These are phyloP conservation scores for Raddia guianensis DNA, from an alignment of 176 grass and related monocot genomes.

Conservation along the genomic window DNA sequence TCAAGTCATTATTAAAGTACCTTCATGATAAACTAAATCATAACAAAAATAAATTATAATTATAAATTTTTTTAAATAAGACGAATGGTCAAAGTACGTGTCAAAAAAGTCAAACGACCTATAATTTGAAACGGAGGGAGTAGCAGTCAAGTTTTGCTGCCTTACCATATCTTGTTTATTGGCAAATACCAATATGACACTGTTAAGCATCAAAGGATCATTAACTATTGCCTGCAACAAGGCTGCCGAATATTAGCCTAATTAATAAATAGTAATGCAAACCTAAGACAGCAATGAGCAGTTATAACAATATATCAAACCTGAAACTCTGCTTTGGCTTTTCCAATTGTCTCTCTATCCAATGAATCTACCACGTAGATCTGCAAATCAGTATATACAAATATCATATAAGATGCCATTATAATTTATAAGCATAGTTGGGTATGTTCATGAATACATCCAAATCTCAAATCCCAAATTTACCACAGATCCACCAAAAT, in stretches of 20 bases:
- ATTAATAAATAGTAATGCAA: conserved; percentile 28
- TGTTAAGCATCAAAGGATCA: conserved; percentile 74
- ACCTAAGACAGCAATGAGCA: background rate
- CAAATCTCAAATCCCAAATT: background rate
- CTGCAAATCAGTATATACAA: conserved; percentile 47
- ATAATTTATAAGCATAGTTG: background rate
- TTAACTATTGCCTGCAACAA: conserved; percentile 69
- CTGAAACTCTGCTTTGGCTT: conserved; percentile 83
- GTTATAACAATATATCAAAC: conserved; percentile 34
- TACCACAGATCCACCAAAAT: background rate
- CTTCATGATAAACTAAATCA: too few relatives aligned
- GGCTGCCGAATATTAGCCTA: conserved; percentile 35
- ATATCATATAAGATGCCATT: conserved; percentile 8
- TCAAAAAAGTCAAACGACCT: too few relatives aligned
- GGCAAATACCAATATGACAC: conserved; percentile 71
- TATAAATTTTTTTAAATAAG: too few relatives aligned
- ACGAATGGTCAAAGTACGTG: too few relatives aligned
- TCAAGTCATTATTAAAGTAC: too few relatives aligned
- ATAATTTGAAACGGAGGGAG: too few relatives aligned
- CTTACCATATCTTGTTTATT: conserved; percentile 89
- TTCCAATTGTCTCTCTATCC: conserved; percentile 79
- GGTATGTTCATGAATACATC: background rate
- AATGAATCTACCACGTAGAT: conserved; percentile 86
- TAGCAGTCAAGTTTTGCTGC: background rate
- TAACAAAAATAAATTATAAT: too few relatives aligned